Evolutionary conservation across 2,329 filamentous ascomycete species (phyloP).

Genomic region (Talaromyces piceae): DNA sequence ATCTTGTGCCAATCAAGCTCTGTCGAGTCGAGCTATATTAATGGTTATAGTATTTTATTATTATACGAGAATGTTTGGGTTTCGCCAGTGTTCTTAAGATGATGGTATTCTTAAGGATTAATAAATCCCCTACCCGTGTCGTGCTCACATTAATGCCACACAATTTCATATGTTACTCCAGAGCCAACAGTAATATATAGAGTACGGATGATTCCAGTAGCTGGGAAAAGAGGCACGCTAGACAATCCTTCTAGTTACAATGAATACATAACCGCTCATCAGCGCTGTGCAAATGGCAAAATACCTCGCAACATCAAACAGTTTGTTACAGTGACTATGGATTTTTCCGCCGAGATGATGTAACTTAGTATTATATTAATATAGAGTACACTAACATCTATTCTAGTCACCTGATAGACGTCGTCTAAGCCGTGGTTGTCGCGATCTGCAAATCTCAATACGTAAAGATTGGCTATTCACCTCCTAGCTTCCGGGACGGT

Average conservation of each 20-base stretch:
- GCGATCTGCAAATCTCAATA: neutral
- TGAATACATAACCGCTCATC: slow-evolving; percentile 15
- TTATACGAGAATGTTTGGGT: no score
- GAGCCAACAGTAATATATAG: slow-evolving; percentile 14
- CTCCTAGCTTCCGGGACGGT: no score
- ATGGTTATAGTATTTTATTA: no score
- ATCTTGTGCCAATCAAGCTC: no score
- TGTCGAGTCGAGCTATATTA: no score
- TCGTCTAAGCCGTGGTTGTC: neutral
- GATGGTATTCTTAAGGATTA: no score
- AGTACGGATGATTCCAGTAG: neutral
- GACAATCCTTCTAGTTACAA: slow-evolving; percentile 16
- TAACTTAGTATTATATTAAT: neutral
- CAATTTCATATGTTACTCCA: slow-evolving; percentile 14
- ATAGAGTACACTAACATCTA: neutral
- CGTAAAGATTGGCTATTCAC: neutral
- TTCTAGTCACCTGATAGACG: neutral
- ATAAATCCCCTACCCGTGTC: slow-evolving; percentile 6
- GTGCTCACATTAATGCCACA: slow-evolving; percentile 20
- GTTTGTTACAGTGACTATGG: no score
- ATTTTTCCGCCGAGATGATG: slow-evolving; percentile 1
- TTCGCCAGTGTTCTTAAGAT: no score
- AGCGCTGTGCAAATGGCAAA: no score
- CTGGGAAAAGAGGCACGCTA: slow-evolving; percentile 11
- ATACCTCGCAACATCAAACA: no score